Percentiles rank a stretch among this genome's conserved stretches.
Conservation (phyloP, 257 asterid genomes). For the Fraxinus pennsylvanica region DNA sequence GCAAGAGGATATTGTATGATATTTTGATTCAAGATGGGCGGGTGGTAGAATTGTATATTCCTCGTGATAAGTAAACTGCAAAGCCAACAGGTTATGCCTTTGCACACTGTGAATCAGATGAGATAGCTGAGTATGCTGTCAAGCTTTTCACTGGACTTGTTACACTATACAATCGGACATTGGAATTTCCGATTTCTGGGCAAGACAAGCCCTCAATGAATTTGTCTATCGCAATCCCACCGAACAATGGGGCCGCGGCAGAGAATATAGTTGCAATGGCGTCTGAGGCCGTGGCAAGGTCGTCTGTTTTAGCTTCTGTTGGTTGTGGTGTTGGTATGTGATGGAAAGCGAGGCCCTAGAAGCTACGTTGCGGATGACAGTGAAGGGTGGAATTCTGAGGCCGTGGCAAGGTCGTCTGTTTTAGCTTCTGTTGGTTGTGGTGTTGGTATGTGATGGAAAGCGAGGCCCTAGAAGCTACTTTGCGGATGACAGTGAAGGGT, state of each 20-base stretch:
- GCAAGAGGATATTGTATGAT: conserved; percentile 84
- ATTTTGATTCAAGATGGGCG: conserved; percentile 95
- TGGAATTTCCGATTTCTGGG: conserved; percentile 52
- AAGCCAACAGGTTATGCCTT: conserved; percentile 88
- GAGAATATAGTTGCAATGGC: conserved; percentile 33
- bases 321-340: conserved; percentile 24
- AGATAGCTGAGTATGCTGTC: conserved; percentile 83
- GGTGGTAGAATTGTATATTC: conserved; percentile 71
- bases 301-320: conserved; percentile 12
- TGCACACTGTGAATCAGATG: conserved; percentile 84
- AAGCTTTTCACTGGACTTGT: conserved; percentile 89
- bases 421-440: conserved; percentile 17
- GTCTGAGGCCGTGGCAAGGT: conserved; percentile 24
- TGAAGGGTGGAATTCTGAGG: conserved; percentile 5
- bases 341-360: conserved; percentile 34
- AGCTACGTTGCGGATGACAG: conserved; percentile 41
- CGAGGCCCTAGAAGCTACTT: conserved; percentile 34
- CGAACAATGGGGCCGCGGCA: conserved; percentile 32
- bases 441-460: conserved; percentile 27
- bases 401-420: conserved; percentile 20
- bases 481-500: conserved; percentile 38
- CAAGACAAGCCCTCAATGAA: too few species aligned
- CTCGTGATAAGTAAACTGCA: conserved; percentile 80
- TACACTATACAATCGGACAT: conserved; percentile 65
- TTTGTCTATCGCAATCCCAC: too few species aligned